Percentiles rank a stretch among this genome's conserved stretches.
phyloP scores from a whole-genome alignment of 441 rosid species.

The Pelargonium citronellum region DNA sequence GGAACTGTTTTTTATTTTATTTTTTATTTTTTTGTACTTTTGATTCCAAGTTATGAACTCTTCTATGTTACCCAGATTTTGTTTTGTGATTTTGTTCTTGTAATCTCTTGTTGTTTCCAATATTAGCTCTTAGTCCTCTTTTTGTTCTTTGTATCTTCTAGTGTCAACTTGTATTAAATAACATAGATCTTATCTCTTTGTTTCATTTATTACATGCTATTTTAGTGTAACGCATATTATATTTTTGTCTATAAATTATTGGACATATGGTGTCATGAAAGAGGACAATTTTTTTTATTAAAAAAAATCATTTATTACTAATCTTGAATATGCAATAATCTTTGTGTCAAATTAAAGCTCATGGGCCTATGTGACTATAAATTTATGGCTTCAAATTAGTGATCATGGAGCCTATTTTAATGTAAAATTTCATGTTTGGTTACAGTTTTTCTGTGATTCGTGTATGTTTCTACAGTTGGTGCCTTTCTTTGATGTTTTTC shows the following conservation, averaged over 20 bases:
- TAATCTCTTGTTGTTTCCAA: neutral
- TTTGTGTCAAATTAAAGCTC: neutral
- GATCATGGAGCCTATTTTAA: neutral
- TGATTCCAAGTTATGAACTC: neutral
- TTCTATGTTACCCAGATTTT: slow-evolving; percentile 1
- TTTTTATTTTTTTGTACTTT: neutral
- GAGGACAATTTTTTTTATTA: too few species aligned
- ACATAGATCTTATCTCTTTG: neutral
- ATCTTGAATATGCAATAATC: neutral
- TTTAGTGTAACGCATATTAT: too few species aligned
- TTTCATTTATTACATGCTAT: neutral
- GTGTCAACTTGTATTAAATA: neutral
- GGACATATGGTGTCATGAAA: too few species aligned
- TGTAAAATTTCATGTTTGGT: neutral
- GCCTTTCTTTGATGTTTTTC: too few species aligned
- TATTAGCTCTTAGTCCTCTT: neutral
- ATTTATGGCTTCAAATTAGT: too few species aligned
- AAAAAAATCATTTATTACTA: too few species aligned
- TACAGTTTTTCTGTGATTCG: too few species aligned
- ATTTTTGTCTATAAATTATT: too few species aligned
- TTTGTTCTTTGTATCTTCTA: neutral
- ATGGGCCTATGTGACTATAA: neutral
- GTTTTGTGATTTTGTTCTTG: slow-evolving; percentile 3
- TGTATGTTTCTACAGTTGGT: too few species aligned
- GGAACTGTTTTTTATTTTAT: too few species aligned